Evolutionary conservation across 2,329 filamentous ascomycete species (phyloP), one percentile per base, ranked within the genome.

Genomic region (Neonectria faginata): DNA sequence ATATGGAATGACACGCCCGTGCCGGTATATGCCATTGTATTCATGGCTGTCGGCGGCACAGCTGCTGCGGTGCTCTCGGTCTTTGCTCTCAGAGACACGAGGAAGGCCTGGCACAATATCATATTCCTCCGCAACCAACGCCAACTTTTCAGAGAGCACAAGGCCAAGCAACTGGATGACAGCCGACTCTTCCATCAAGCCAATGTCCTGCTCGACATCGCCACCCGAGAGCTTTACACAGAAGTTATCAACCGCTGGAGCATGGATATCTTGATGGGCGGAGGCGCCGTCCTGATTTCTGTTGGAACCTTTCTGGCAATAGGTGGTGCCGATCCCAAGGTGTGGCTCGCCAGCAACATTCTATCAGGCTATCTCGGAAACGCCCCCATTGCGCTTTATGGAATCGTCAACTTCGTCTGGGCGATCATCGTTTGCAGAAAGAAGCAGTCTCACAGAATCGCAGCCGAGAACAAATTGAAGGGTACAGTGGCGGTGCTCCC

Each of bases 361-460:
- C 72, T 88, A 0, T 86, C 85, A 0, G 86, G 86, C 1, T 87
- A 86, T 63, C 77, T 88, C 18, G 86, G 86, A 2, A 88, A 88
- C 62, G 76, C 80, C 0, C 80, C 83, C 1, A 80, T 84, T 2
- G 84, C 84, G 0, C 25, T 82, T 0, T 88, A 83, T 51, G 85
- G 84, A 2, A 56, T 86, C 0, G 58, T 81, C 45, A 88, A 86
- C 69, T 79, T 80, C 0, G 55, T 74, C 5, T 88, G 85, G 85
- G 84, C 83, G 0, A 67, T 67, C 0, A 82, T 79, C 63, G 73
- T 87, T 1, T 80, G 79, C 31, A 52, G 57, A 1, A 79, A 81
- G 14, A 83, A 83, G 33, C 75, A 76, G 12, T 66, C 69, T 0
- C 84, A 86, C 25, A 70, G 76, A 9, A 18, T 25, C 0, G 77